Base-by-base conservation (phyloP, 495 filamentous ascomycete species). In the Cercophora samala region DNA sequence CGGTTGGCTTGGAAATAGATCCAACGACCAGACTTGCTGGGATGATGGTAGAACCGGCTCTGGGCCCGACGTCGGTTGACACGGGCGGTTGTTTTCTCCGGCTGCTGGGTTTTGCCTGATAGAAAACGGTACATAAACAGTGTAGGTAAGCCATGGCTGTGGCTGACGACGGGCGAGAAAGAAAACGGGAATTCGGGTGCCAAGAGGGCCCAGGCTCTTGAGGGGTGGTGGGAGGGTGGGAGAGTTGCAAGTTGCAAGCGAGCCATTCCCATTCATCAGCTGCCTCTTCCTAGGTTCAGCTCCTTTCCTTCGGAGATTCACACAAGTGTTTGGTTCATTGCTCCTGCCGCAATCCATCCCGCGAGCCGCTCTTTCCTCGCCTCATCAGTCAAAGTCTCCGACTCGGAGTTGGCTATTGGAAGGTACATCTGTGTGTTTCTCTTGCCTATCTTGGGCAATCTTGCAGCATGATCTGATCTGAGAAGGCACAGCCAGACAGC, bases 161-260 rank as follows among this genome's bases (percentile, higher is more conserved):
- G 37, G 37, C 37, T 46, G 37, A 46, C 15, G 37, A 9, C 37
- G 5, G 37, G 15, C 37, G 37, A 46, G 37, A 46, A 46, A 11
- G 13, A 46, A 46, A 46, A 46, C 37, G 37, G 37, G 37, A 46
- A 46, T 46, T 46, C 37, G 37, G 37, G 37, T 60, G 62, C 66
- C 66, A 68, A 68, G 66, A 64, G 21, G 56, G 66, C 53, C 66
- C 59, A 37, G 66, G 29, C 66, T 32, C 18, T 60, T 17, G 17
- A 22, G 37, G 21, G 29, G 37, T 9, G 37, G 8, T 11, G 11
- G 8, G 26, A 29, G 26, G 8, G 26, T 4, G 26, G 26, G 26
- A 29, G 26, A 29, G 26, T 29, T 29, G 26, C 26, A 29, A 29
- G 26, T 29, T 29, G 26, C 26, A 29, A 29, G 26, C 26, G 26